phyloP scores from a whole-genome alignment of 1,284 basidiomycete species.

The Boletus smithii region DNA sequence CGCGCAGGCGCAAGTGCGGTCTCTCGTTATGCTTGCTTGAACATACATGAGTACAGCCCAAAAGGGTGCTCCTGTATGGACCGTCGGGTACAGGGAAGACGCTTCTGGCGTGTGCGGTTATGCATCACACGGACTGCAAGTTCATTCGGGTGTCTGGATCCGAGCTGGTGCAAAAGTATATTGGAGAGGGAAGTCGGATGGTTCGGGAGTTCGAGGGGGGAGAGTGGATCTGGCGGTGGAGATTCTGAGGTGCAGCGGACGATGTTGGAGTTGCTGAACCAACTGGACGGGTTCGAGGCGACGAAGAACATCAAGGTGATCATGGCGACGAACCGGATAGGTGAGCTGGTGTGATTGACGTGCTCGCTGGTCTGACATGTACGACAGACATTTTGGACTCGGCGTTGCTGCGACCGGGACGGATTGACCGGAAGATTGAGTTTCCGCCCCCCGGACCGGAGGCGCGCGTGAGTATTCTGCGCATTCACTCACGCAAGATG shows the following conservation, averaged over 20 bases:
- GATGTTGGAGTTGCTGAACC: conserved; percentile 96
- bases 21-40: too few relatives aligned
- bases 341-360: conserved; percentile 34
- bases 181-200: conserved; percentile 96
- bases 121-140: conserved; percentile 97
- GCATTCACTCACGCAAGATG: conserved; percentile 99
- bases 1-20: not conserved
- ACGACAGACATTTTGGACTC: conserved; percentile 87
- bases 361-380: conserved; percentile 5
- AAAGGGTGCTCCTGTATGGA: conserved; percentile 94
- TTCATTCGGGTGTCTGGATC: conserved; percentile 96
- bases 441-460: conserved; percentile 98
- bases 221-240: conserved; percentile 84
- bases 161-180: conserved; percentile 98
- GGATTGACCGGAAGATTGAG: conserved; percentile 98
- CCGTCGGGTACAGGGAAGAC: conserved; percentile 98
- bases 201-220: conserved; percentile 94
- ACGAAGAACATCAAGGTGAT: conserved; percentile 99
- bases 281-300: conserved; percentile 96
- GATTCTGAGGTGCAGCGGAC: conserved; percentile 98
- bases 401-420: conserved; percentile 90
- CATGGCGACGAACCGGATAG: conserved; percentile 98
- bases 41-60: too few relatives aligned
- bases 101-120: conserved; percentile 88
- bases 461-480: conserved; percentile 93